These are phyloP conservation scores for Powellomyces hirtus DNA, from an alignment of 192 early-diverging fungal genomes.

Conservation along the genomic window DNA sequence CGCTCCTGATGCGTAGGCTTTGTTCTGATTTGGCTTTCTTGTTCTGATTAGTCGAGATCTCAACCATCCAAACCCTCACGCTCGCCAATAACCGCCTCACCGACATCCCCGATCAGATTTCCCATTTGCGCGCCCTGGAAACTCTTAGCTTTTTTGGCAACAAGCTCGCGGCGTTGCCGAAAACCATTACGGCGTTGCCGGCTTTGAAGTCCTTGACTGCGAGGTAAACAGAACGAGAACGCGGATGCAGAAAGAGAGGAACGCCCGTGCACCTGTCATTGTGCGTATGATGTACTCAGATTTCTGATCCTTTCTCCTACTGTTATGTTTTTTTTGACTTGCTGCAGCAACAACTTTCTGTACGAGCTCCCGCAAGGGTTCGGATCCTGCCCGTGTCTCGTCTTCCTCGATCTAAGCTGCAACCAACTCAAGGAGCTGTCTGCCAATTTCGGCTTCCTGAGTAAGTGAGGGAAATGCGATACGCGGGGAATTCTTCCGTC, in stretches of 20 bases:
- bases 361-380: constrained; percentile 42
- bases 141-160: constrained; percentile 36
- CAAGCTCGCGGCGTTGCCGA: constrained; percentile 35
- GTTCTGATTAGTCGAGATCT: constrained; percentile 6
- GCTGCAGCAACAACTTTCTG: constrained; percentile 31
- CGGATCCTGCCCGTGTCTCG: constrained; percentile 34
- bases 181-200: constrained; percentile 16
- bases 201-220: constrained; percentile 26
- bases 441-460: constrained; percentile 43
- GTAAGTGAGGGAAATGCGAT: too few species aligned
- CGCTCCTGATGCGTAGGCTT: neutral
- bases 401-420: constrained; percentile 36
- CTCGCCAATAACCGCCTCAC: constrained; percentile 26
- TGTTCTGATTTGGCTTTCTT: neutral
- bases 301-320: too few species aligned
- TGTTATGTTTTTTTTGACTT: neutral
- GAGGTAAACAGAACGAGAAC: constrained; percentile 18
- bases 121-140: constrained; percentile 32
- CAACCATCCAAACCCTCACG: constrained; percentile 22
- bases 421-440: constrained; percentile 40
- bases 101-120: constrained; percentile 26
- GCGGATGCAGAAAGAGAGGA: too few species aligned
- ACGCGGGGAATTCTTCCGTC: too few species aligned
- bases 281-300: too few species aligned
- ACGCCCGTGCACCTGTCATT: too few species aligned